Conservation (phyloP, 306 rosid genomes). For the Pyrus pyrifolia region DNA sequence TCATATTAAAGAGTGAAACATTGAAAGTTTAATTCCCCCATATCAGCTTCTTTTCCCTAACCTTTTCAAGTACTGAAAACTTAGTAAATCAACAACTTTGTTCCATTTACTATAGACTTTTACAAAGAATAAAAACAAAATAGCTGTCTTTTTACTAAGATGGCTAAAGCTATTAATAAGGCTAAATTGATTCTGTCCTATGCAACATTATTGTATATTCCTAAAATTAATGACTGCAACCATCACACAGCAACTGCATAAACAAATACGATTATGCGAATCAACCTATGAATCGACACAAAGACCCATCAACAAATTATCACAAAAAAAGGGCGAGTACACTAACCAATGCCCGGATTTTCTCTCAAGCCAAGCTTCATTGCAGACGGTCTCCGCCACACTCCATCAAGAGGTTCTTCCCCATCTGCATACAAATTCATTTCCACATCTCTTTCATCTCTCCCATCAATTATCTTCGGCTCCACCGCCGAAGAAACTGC, state of each 20-base stretch:
- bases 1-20: background rate
- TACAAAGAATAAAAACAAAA: background rate
- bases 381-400: slow-evolving; percentile 34
- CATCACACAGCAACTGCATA: background rate
- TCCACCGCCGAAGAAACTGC: slow-evolving; percentile 30
- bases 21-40: background rate
- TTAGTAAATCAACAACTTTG: background rate
- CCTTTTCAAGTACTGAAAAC: background rate
- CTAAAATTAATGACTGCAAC: background rate
- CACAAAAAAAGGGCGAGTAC: background rate
- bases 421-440: slow-evolving; percentile 27
- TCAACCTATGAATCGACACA: background rate
- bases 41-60: background rate
- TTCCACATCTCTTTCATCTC: slow-evolving; percentile 35
- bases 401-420: slow-evolving; percentile 40
- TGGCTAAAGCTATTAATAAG: background rate
- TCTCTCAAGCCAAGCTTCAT: slow-evolving; percentile 67
- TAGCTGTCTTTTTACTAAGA: background rate
- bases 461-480: slow-evolving; percentile 33
- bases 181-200: background rate
- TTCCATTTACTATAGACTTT: background rate
- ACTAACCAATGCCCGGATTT: slow-evolving; percentile 70
- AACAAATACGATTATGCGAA: background rate
- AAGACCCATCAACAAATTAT: background rate
- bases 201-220: background rate